Conservation (phyloP, 1,284 basidiomycete species). For the Irpex sp. region DNA sequence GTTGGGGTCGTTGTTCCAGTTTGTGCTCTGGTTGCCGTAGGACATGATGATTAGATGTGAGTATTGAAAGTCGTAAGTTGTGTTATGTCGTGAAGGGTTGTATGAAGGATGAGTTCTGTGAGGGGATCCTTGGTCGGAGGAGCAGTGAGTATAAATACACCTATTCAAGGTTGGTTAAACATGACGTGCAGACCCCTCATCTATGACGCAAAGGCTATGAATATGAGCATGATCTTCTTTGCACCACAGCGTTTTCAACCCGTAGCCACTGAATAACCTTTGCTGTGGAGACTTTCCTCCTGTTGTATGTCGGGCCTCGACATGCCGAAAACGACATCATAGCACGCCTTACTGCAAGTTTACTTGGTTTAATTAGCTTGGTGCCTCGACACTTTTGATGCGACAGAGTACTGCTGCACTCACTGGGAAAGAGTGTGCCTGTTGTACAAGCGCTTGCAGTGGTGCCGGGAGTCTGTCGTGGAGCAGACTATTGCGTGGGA, state of each 20-base stretch:
- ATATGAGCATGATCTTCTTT: background rate
- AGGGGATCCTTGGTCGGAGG: background rate
- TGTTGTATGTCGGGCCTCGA: background rate
- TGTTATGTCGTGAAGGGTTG: background rate
- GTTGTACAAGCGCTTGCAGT: background rate
- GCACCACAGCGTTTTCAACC: background rate
- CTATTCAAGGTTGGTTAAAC: background rate
- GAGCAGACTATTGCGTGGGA: background rate
- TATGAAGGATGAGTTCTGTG: background rate
- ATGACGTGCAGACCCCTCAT: background rate
- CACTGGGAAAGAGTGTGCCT: too few relatives aligned
- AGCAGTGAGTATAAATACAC: background rate
- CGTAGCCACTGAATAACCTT: background rate
- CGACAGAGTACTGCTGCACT: too few relatives aligned
- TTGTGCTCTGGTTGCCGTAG: constrained; percentile 12
- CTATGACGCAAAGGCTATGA: background rate
- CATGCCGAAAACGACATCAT: too few relatives aligned
- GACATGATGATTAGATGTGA: constrained; percentile 14
- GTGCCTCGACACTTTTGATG: too few relatives aligned
- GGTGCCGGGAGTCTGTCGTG: background rate
- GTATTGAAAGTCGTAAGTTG: background rate
- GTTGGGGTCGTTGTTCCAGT: constrained; percentile 19
- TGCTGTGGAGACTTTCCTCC: background rate
- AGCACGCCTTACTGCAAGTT: too few relatives aligned
- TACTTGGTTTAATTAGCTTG: too few relatives aligned